Base-by-base conservation (phyloP, 108 stramenopile species). In the Cyclotella kingstonii region DNA sequence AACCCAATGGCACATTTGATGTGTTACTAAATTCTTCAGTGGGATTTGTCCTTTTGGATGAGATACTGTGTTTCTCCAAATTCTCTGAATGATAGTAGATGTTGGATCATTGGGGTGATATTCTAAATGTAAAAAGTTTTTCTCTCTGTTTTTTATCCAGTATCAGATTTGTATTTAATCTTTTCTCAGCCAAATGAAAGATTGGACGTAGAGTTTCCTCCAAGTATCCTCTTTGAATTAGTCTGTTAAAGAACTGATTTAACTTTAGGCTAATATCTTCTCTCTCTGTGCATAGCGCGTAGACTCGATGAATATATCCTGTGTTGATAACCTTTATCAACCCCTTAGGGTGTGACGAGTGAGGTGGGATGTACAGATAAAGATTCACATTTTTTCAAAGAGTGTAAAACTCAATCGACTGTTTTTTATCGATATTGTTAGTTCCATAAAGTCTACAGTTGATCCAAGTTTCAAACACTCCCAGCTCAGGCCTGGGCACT, bases 301-400 rank as follows among this genome's bases (percentile, higher is more conserved):
- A 54, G 40, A 63, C 55, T 0, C 68, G 60, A 11, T 64, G 68
- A 23, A 58, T 23, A 14, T 64, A 35, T 5, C 75, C 62, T 3
- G 41, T 49, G 23, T 61, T 27, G 0, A 62, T 29, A 26, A 48
- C 60, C 46, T 19, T 51, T n/a, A 61, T 34, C 40, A 53, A 34
- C 12, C 39, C 27, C 35, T 31, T 39, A n/a, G 68, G 38, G 39
- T 69, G 68, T 21, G 59, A 47, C 0, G 68, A 69, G 14, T 12
- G 23, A 25, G 68, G 52, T 4, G 68, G 68, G 21, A 69, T 60
- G 38, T 69, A 69, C 0, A 51, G 60, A 18, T 69, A 69, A n/a
- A 45, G 59, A 15, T 60, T 61, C 39, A 50, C 25, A 34, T 18
- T 19, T 69, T 60, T 36, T 60, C 23, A 25, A 19, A 69, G 38